A percentile compares a stretch with the other conserved stretches of the same genome.
Evolutionary conservation across 441 rosid species (phyloP).

Genomic region (Sinapis alba): DNA sequence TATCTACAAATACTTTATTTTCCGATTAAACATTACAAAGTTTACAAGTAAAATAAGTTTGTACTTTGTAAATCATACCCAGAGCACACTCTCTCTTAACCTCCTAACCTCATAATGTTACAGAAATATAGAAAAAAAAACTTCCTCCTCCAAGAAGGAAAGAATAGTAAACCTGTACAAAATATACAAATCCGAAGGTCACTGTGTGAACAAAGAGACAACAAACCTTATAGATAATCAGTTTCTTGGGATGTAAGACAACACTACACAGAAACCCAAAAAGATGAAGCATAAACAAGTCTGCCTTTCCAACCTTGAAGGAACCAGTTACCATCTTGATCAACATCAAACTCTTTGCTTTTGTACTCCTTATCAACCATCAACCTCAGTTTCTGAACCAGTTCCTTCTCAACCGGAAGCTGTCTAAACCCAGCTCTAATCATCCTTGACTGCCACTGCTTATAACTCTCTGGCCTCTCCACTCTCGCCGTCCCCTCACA

Average conservation of each 20-base stretch:
- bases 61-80: background rate
- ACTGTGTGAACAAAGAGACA: constrained; percentile 6
- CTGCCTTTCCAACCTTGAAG: constrained; percentile 98
- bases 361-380: constrained; percentile 37
- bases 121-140: background rate
- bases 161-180: constrained; percentile 18
- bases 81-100: background rate
- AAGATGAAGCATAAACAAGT: constrained; percentile 68
- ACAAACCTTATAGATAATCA: background rate
- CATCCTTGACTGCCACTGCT: constrained; percentile 78
- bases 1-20: background rate
- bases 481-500: constrained; percentile 46
- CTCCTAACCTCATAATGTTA: background rate
- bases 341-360: constrained; percentile 47
- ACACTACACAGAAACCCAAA: constrained; percentile 54
- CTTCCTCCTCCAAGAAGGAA: background rate
- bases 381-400: constrained; percentile 51
- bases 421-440: constrained; percentile 72
- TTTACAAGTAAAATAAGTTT: background rate
- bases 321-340: constrained; percentile 78
- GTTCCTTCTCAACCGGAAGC: constrained; percentile 48
- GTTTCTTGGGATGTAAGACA: constrained; percentile 17
- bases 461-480: constrained; percentile 83
- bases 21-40: background rate
- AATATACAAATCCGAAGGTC: background rate